Evolutionary conservation across 75 land plant genomes (phyloP).

Genomic region (Cunninghamia lanceolata): DNA sequence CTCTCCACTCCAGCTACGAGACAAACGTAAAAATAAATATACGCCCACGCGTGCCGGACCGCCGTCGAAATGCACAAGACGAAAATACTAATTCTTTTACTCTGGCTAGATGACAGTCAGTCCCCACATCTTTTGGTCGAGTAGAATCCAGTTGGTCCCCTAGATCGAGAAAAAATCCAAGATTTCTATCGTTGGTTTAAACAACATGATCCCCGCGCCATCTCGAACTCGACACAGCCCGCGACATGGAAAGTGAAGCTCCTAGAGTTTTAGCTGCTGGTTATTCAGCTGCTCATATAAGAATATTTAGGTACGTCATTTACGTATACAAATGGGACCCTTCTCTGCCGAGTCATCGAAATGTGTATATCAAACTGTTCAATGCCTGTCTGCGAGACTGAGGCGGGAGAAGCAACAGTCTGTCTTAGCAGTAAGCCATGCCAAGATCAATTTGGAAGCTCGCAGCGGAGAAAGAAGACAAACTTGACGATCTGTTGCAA

Average conservation of each 20-base stretch:
- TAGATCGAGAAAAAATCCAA: conserved; percentile 42
- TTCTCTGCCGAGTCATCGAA: neutral
- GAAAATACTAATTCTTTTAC: neutral
- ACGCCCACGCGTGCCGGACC: neutral
- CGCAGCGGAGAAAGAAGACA: neutral
- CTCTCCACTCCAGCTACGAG: neutral
- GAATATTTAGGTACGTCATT: neutral
- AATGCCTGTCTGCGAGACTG: neutral
- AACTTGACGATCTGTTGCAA: too few species aligned
- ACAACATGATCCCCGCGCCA: conserved; percentile 14
- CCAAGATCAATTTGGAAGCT: neutral
- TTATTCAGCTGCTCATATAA: neutral
- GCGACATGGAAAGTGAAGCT: neutral
- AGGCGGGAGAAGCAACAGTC: neutral
- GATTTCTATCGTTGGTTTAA: conserved; percentile 28
- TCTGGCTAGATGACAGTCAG: conserved; percentile 28
- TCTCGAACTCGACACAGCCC: neutral
- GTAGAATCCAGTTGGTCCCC: conserved; percentile 28
- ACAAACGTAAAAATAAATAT: neutral
- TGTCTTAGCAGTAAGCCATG: neutral
- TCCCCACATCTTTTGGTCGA: too few species aligned
- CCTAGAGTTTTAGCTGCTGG: neutral
- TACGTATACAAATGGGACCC: neutral
- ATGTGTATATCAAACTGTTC: neutral
- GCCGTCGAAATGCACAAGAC: neutral